These are phyloP conservation scores for Lactuca sativa DNA, from an alignment of 129 eudicot species.

Conservation along the genomic window DNA sequence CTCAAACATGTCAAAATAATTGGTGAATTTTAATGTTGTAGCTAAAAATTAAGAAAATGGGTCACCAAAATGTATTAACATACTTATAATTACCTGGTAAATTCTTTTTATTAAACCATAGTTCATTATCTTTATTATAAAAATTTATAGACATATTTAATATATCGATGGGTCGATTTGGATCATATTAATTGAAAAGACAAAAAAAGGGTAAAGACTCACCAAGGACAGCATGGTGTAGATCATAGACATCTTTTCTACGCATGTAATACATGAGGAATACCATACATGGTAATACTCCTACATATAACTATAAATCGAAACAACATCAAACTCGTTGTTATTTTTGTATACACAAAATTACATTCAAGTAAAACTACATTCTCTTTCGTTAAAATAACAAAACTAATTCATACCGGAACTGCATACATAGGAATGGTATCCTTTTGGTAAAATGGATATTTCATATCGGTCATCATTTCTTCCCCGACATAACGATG, in stretches of 20 bases:
- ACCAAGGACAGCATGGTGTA: slow-evolving; percentile 72
- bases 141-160: too few relatives aligned
- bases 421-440: slow-evolving; percentile 55
- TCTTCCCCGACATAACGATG: slow-evolving; percentile 53
- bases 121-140: too few relatives aligned
- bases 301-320: slow-evolving; percentile 41
- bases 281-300: slow-evolving; percentile 43
- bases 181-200: not conserved
- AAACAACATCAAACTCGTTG: not conserved
- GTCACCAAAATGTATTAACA: too few relatives aligned
- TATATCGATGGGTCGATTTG: too few relatives aligned
- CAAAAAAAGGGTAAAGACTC: not conserved
- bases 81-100: too few relatives aligned
- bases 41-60: too few relatives aligned
- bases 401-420: slow-evolving; percentile 37
- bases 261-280: slow-evolving; percentile 42
- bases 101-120: too few relatives aligned
- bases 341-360: not conserved
- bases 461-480: slow-evolving; percentile 49
- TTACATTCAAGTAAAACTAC: not conserved
- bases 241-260: slow-evolving; percentile 65
- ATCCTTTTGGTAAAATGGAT: slow-evolving; percentile 48
- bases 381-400: not conserved
- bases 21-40: too few relatives aligned
- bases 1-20: too few relatives aligned